Conservation (phyloP, 495 filamentous ascomycete species). For the Penicillium manginii region DNA sequence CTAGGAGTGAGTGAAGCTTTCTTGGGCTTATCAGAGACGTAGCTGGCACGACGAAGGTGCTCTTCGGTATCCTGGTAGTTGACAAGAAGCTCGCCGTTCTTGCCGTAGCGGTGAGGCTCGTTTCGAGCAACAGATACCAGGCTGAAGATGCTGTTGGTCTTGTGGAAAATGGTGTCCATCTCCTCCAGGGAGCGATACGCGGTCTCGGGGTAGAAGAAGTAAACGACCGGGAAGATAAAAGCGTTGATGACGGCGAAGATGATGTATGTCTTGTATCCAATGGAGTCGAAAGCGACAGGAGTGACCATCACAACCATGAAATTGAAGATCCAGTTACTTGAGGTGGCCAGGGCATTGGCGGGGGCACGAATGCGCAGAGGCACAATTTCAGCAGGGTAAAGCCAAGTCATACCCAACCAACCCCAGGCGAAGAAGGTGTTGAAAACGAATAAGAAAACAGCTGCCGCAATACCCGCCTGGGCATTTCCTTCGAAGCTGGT, state of each 20-base stretch:
- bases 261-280: conserved; percentile 73
- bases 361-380: conserved; percentile 73
- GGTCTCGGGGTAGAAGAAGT: conserved; percentile 80
- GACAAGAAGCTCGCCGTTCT: conserved; percentile 67
- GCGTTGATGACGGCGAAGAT: conserved; percentile 81
- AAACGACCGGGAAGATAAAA: conserved; percentile 68
- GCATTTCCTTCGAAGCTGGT: conserved; percentile 35
- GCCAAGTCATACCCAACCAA: conserved; percentile 77
- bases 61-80: conserved; percentile 59
- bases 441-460: conserved; percentile 72
- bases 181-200: conserved; percentile 74
- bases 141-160: conserved; percentile 52
- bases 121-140: conserved; percentile 61
- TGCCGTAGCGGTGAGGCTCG: conserved; percentile 67
- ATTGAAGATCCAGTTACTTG: conserved; percentile 52
- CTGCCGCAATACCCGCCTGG: conserved; percentile 53
- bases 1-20: conserved; percentile 15
- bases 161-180: conserved; percentile 73
- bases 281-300: conserved; percentile 68
- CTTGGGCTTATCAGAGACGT: conserved; percentile 32
- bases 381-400: conserved; percentile 77
- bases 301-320: conserved; percentile 73
- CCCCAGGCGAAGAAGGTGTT: conserved; percentile 78
- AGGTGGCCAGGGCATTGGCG: conserved; percentile 72
- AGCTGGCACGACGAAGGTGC: conserved; percentile 38